A percentile compares a stretch with the other conserved stretches of the same genome.
phyloP scores from a whole-genome alignment of 1,284 basidiomycete genomes.

The Nidula niveotomentosa region DNA sequence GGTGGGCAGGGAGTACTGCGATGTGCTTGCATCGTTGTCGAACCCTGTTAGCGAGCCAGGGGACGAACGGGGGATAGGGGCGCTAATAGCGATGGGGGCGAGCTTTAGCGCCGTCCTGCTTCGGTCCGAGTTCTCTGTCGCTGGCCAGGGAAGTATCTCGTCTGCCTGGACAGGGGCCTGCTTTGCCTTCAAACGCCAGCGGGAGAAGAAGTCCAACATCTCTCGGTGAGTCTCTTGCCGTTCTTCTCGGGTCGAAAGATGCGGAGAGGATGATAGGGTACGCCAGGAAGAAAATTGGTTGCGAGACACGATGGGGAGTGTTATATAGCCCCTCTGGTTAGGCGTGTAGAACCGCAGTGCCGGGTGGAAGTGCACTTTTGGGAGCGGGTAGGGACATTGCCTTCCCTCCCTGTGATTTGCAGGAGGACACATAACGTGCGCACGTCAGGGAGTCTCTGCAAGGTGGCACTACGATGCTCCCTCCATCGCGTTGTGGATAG shows the following conservation, averaged over 20 bases:
- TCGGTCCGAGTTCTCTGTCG: slow-evolving; percentile 17
- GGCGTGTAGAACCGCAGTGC: not conserved
- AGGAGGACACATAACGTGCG: not conserved
- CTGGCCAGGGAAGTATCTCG: slow-evolving; percentile 26
- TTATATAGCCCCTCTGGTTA: not conserved
- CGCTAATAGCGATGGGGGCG: slow-evolving; percentile 25
- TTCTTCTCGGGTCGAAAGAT: not conserved
- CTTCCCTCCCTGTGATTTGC: too few species aligned
- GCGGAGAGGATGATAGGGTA: slow-evolving; percentile 1
- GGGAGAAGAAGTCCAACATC: slow-evolving; percentile 29
- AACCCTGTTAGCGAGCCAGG: slow-evolving; percentile 31
- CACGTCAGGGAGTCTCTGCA: not conserved
- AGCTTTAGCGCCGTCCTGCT: slow-evolving; percentile 13
- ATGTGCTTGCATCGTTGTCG: slow-evolving; percentile 14
- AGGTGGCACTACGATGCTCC: too few species aligned
- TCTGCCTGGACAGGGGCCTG: slow-evolving; percentile 7
- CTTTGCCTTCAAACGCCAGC: slow-evolving; percentile 14
- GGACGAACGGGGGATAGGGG: slow-evolving; percentile 28
- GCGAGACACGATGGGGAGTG: not conserved
- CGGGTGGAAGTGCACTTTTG: not conserved
- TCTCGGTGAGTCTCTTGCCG: not conserved
- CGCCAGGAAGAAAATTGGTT: slow-evolving; percentile 1
- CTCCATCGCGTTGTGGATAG: too few species aligned
- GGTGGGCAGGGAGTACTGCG: slow-evolving; percentile 13
- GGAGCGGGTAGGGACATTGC: not conserved